These are phyloP conservation scores for Blastocystis sp. DNA, from an alignment of 352 stramenopile species.

Conservation along the genomic window DNA sequence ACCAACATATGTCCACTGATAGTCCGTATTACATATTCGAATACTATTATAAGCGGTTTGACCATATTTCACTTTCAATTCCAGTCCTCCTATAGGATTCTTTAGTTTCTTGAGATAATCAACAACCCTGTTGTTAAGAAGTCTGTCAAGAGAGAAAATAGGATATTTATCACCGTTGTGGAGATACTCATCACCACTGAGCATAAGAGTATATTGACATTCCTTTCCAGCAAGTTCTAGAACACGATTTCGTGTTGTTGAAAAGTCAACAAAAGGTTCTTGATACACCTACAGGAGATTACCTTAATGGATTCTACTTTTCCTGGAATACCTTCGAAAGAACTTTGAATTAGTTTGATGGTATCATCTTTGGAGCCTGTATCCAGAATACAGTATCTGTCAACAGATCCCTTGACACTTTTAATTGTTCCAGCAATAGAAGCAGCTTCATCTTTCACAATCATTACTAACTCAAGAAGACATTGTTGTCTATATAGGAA, in stretches of 20 bases:
- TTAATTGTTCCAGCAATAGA: constrained; percentile 25
- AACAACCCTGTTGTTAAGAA: constrained; percentile 1
- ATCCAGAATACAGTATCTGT: constrained; percentile 61
- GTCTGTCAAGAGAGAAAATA: background rate
- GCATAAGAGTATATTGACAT: constrained; percentile 63
- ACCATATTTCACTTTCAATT: constrained; percentile 50
- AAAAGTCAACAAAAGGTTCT: constrained; percentile 57
- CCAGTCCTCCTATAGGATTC: background rate
- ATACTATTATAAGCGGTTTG: constrained; percentile 57
- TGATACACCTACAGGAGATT: background rate
- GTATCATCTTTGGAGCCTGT: constrained; percentile 51
- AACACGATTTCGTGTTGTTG: constrained; percentile 43
- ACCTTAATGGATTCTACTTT: background rate
- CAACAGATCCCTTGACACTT: constrained; percentile 44
- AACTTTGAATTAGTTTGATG: background rate
- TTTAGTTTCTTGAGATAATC: background rate
- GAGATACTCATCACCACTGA: constrained; percentile 63
- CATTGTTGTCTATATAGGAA: background rate
- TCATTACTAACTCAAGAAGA: constrained; percentile 57
- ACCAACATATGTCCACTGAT: constrained; percentile 39
- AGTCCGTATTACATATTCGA: constrained; percentile 51
- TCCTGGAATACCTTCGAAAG: constrained; percentile 24
- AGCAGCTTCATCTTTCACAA: constrained; percentile 46
- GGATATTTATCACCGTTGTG: constrained; percentile 61
- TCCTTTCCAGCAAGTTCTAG: constrained; percentile 53